A percentile compares a stretch with the other conserved stretches of the same genome.
These are phyloP conservation scores for Saccharomyces hybrid DNA, from an alignment of 1,139 yeast genomes.

Conservation along the genomic window DNA sequence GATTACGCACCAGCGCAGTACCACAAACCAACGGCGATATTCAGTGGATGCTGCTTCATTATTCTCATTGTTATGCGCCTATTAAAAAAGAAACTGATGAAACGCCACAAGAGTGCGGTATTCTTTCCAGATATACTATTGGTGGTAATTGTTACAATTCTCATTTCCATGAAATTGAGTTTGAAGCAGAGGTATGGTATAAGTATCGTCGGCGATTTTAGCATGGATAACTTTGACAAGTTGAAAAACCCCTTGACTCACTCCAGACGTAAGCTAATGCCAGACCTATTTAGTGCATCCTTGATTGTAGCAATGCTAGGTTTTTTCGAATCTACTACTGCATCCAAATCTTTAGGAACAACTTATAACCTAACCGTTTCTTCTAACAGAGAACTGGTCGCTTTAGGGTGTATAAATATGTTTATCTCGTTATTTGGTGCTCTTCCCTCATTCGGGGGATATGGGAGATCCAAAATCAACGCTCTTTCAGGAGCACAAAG, in stretches of 20 bases:
- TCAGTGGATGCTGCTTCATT: slow-evolving; percentile 45
- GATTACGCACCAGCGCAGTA: slow-evolving; percentile 36
- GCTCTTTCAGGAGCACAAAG: slow-evolving; percentile 82
- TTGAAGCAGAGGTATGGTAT: slow-evolving; percentile 54
- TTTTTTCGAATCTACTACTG: slow-evolving; percentile 89
- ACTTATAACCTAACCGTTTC: slow-evolving; percentile 60
- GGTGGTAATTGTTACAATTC: slow-evolving; percentile 59
- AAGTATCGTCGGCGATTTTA: slow-evolving; percentile 61
- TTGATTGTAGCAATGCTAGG: slow-evolving; percentile 83
- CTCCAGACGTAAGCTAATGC: slow-evolving; percentile 25
- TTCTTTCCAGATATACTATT: slow-evolving; percentile 75
- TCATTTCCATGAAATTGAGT: slow-evolving; percentile 45
- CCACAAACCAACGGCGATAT: slow-evolving; percentile 45
- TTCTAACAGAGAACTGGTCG: slow-evolving; percentile 70
- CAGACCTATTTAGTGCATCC: slow-evolving; percentile 45
- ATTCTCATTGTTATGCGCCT: slow-evolving; percentile 38
- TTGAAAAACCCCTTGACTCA: slow-evolving; percentile 45
- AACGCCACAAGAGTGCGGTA: slow-evolving; percentile 32
- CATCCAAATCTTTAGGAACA: slow-evolving; percentile 72
- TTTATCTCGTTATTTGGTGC: slow-evolving; percentile 63
- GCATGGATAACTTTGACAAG: slow-evolving; percentile 37
- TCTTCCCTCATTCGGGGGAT: slow-evolving; percentile 92
- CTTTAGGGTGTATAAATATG: slow-evolving; percentile 72
- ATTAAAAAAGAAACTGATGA: slow-evolving; percentile 38
- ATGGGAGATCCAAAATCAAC: slow-evolving; percentile 87